These are phyloP conservation scores for Marsdenia floribunda DNA, from an alignment of 257 asterid genomes.

Conservation along the genomic window DNA sequence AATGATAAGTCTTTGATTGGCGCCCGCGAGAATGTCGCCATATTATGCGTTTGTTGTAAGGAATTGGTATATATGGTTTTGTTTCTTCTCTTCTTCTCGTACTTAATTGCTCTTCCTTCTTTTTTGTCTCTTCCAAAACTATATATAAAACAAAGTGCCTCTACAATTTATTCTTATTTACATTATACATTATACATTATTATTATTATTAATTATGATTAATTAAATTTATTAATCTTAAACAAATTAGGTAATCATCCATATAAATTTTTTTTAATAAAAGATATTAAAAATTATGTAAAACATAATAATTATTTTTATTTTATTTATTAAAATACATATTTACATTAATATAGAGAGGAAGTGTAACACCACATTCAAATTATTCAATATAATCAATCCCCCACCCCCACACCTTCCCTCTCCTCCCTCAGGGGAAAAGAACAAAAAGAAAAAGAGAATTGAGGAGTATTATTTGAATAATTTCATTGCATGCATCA, in stretches of 20 bases:
- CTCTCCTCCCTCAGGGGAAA: background rate
- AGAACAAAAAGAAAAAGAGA: background rate
- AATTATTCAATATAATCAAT: too few relatives aligned
- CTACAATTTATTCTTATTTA: background rate
- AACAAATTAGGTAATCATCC: too few relatives aligned
- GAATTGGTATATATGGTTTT: background rate
- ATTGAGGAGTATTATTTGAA: background rate
- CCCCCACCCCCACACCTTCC: too few relatives aligned
- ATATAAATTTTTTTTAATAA: too few relatives aligned
- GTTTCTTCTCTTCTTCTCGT: conserved; percentile 6
- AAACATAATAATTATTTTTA: too few relatives aligned
- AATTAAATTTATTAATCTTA: too few relatives aligned
- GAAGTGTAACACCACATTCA: too few relatives aligned
- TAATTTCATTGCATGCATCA: conserved; percentile 9
- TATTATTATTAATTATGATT: too few relatives aligned
- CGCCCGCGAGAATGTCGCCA: conserved; percentile 38
- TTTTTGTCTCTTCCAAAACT: conserved; percentile 12
- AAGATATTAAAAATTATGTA: too few relatives aligned
- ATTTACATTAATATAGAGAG: too few relatives aligned
- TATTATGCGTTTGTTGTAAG: conserved; percentile 21
- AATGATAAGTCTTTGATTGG: conserved; percentile 1
- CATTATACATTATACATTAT: too few relatives aligned
- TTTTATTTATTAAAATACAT: too few relatives aligned
- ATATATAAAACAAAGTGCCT: background rate
- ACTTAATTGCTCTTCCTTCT: background rate